Conservation (phyloP, 108 stramenopile genomes). For the Cyclotella atomus region DNA sequence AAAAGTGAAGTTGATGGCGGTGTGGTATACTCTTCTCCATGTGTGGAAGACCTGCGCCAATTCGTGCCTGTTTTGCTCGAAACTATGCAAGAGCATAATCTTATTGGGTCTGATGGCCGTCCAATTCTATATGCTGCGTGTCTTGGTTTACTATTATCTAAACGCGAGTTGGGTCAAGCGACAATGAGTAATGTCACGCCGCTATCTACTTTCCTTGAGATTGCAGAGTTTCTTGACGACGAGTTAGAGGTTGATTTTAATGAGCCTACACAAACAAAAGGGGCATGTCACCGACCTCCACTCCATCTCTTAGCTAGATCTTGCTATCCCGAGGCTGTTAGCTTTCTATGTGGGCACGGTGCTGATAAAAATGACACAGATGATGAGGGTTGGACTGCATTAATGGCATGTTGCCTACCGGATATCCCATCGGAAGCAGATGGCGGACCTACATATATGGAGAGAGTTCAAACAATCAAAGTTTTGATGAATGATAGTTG, state of each 20-base stretch:
- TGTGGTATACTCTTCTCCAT: conserved; percentile 7
- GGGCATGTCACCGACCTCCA: conserved; percentile 43
- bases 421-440: conserved; percentile 35
- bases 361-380: conserved; percentile 26
- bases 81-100: conserved; percentile 15
- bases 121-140: conserved; percentile 44
- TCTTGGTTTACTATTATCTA: conserved; percentile 40
- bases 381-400: conserved; percentile 52
- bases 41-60: conserved; percentile 33
- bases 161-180: conserved; percentile 1
- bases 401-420: conserved; percentile 49
- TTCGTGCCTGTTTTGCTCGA: conserved; percentile 22
- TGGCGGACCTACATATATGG: conserved; percentile 37
- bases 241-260: conserved; percentile 37
- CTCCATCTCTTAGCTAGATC: conserved; percentile 48
- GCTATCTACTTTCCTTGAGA: conserved; percentile 39
- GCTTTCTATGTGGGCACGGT: conserved; percentile 21
- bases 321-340: conserved; percentile 38
- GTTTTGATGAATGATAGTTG: conserved; percentile 11
- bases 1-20: no score
- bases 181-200: conserved; percentile 3
- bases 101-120: conserved; percentile 38
- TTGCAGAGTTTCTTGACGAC: conserved; percentile 36
- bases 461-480: conserved; percentile 31
- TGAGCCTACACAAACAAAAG: conserved; percentile 38